Base-by-base conservation (phyloP, 2,329 filamentous ascomycete genomes). In the Annulohypoxylon truncatum region DNA sequence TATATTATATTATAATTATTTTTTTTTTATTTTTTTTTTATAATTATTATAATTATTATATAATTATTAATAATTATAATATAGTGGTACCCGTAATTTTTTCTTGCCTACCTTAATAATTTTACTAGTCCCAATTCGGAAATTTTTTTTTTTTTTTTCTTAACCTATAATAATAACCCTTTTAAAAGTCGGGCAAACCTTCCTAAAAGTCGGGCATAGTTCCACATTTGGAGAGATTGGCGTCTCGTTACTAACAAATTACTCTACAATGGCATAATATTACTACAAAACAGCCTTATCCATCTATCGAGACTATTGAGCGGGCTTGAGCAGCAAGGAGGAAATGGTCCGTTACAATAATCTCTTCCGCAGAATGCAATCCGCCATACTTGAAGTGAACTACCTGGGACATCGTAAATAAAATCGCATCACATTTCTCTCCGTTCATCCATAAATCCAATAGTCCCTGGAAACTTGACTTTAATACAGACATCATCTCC, bases 211-310 rank as follows among this genome's bases (percentile, higher is more conserved):
- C n/a, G n/a, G n/a, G n/a, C n/a, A 64, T 57, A 40, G 59, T 33
- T 28, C 57, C 47, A 60, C 40, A 54, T 51, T 35, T 61, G 24
- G 38, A 53, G 44, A 53, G 44, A 56, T 50, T 63, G n/a, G n/a
- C 42, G n/a, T 56, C 56, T 18, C 47, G 61, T 61, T 65, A 61
- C 35, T 38, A 51, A 33, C 31, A 61, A 52, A 54, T 8, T 15
- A 44, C 55, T 51, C 13, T 8, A 58, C 38, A 64, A 60, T 61
- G 54, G 46, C 33, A 51, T 38, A 38, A 46, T 33, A 52, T 47
- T 9, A 15, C 1, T 47, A 8, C 20, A 24, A 50, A 13, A 5
- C 20, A 40, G 9, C 9, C 31, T 26, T 46, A 66, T 57, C 13
- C n/a, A 31, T 1, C 20, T 59, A 58, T 40, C 42, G 15, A 48